These are phyloP conservation scores for Xylariaceae sp. DNA, from an alignment of 2,329 filamentous ascomycete species.

Conservation along the genomic window DNA sequence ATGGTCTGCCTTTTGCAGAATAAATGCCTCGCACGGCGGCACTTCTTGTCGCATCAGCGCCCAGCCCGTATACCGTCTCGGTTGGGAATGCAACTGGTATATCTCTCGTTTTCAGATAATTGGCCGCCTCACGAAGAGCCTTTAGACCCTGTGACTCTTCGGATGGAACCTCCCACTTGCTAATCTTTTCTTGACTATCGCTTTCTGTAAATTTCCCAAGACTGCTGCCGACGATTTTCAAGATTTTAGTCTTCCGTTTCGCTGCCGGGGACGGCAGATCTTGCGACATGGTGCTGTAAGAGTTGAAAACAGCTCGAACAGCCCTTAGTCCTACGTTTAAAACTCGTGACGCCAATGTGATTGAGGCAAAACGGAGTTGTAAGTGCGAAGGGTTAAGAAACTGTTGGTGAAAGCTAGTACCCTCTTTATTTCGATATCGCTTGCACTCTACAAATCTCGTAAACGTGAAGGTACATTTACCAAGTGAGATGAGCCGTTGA, in stretches of 20 bases:
- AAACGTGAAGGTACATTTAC: too few relatives aligned
- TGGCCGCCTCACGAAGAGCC: conserved; percentile 67
- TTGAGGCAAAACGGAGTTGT: not conserved
- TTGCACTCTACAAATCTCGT: too few relatives aligned
- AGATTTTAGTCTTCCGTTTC: conserved; percentile 32
- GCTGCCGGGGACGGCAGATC: conserved; percentile 27
- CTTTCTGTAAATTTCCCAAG: conserved; percentile 37
- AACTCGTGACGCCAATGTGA: conserved; percentile 38
- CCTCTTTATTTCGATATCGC: too few relatives aligned
- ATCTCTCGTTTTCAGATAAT: conserved; percentile 67
- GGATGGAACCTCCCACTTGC: conserved; percentile 37
- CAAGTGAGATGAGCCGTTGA: too few relatives aligned
- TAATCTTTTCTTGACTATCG: conserved; percentile 32
- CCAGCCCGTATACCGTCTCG: conserved; percentile 95
- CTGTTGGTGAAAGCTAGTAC: too few relatives aligned
- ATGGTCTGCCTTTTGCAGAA: conserved; percentile 84
- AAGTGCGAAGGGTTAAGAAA: not conserved
- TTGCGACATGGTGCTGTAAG: conserved; percentile 41
- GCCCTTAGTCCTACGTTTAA: conserved; percentile 26
- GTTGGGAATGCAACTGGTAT: conserved; percentile 93
- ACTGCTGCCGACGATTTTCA: conserved; percentile 31
- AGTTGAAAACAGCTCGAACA: conserved; percentile 37
- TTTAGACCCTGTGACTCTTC: conserved; percentile 30
- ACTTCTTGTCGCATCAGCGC: conserved; percentile 91
- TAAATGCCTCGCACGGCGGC: conserved; percentile 90